Evolutionary conservation across 1,284 basidiomycete species (phyloP).

Genomic region (Flammula alnicola): DNA sequence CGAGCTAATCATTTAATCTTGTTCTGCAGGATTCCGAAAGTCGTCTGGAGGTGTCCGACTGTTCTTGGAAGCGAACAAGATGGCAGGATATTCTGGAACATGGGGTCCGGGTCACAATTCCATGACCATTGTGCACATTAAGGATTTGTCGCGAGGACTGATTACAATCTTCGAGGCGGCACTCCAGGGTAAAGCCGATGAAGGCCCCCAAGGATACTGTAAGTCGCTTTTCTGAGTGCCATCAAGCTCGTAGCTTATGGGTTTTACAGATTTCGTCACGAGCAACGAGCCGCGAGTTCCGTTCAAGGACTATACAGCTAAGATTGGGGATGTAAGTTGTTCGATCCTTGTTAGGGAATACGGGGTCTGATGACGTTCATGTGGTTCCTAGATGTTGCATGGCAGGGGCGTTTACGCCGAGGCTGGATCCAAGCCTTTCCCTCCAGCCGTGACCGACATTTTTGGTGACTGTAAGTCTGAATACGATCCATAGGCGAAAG

Average conservation of each 20-base stretch:
- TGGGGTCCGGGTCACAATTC: slow-evolving; percentile 44
- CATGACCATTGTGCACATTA: slow-evolving; percentile 45
- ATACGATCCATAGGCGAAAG: neutral
- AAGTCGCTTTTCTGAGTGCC: slow-evolving; percentile 1
- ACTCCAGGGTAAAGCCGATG: slow-evolving; percentile 41
- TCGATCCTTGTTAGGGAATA: neutral
- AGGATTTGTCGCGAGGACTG: slow-evolving; percentile 39
- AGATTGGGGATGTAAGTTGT: slow-evolving; percentile 43
- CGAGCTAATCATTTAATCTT: too few species aligned
- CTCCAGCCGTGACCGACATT: slow-evolving; percentile 35
- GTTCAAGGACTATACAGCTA: slow-evolving; percentile 31
- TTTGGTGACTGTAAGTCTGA: slow-evolving; percentile 38
- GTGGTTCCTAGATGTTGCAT: slow-evolving; percentile 37
- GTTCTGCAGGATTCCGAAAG: slow-evolving; percentile 37
- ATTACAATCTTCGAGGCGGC: slow-evolving; percentile 41
- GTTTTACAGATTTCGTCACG: slow-evolving; percentile 25
- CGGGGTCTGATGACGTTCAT: neutral
- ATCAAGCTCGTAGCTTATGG: neutral
- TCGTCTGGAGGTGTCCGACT: slow-evolving; percentile 37
- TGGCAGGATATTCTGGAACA: slow-evolving; percentile 38
- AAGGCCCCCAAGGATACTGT: slow-evolving; percentile 45
- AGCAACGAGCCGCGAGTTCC: slow-evolving; percentile 21
- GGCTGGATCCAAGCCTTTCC: slow-evolving; percentile 38
- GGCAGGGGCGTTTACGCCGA: slow-evolving; percentile 39
- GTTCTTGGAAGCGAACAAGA: slow-evolving; percentile 36